Base-by-base conservation (phyloP, 2,329 filamentous ascomycete species). In the Fusarium penzigii region DNA sequence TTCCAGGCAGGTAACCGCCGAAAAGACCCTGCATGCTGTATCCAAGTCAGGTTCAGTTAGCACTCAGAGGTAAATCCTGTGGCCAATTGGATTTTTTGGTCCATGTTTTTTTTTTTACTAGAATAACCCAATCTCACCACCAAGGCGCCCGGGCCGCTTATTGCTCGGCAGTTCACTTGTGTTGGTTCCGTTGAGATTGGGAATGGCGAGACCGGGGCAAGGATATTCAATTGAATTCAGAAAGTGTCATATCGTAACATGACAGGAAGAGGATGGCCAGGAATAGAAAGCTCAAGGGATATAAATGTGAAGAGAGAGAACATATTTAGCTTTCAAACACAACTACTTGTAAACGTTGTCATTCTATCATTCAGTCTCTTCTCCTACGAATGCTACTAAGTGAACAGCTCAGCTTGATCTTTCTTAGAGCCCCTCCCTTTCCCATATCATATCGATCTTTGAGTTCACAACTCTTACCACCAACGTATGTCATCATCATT, bases 251-350 rank as follows among this genome's bases (percentile, higher is more conserved):
- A 45, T 38, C 16, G 36, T 45, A 17, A 45, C 32, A 45, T 14
- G 43, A 45, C 32, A 38, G 43, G 32, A 45, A 17, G 32, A 45
- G 16, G 43, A 39, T 17, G 32, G 43, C 29, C 39, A 39, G 39
- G n/a, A 45, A 45, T 39, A 39, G 43, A 45, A 38, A 39, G 43
- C 43, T 29, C 34, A 45, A 39, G 44, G 39, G 14, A 42, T 53
- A 13, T 50, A 50, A 16, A 53, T 48, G 5, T 51, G 44, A 43
- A 53, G 50, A 25, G 42, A 46, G n/a, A 47, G 47, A 20, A 53
- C 39, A 17, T 39, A 51, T 17, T 38, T 32, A 5, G 42, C 48
- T 20, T 51, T 45, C 32, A 13, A 45, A 29, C 44, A 38, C 39
- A 16, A 45, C 34, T 39, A 29, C 29, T 45, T 39, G 44, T 8